A percentile compares a stretch with the other conserved stretches of the same genome.
Conservation (phyloP, 495 filamentous ascomycete genomes). For the Acidomyces sp. region DNA sequence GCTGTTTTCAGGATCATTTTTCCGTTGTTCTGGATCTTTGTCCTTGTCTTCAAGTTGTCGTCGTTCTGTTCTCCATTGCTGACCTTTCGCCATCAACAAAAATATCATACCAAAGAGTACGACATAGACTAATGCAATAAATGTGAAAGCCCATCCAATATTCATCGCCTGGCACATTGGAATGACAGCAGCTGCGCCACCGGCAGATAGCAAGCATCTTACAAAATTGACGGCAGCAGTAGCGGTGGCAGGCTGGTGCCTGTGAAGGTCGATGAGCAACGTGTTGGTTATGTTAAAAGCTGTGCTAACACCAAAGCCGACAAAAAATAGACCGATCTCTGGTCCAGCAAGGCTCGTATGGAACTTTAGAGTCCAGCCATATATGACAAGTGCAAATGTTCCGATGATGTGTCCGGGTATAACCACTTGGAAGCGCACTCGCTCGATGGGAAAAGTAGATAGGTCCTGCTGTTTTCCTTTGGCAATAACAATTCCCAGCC, state of each 20-base stretch:
- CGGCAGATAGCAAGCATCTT: conserved; percentile 28
- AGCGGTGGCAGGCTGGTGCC: conserved; percentile 26
- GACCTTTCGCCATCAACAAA: conserved; percentile 17
- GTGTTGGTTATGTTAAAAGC: conserved; percentile 23
- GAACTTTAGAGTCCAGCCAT: conserved; percentile 23
- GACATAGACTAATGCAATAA: conserved; percentile 15
- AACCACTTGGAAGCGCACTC: conserved; percentile 22
- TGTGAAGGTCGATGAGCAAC: conserved; percentile 28
- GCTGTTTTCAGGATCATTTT: too few relatives aligned
- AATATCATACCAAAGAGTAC: conserved; percentile 16
- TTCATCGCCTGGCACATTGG: conserved; percentile 24
- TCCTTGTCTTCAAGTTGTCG: too few relatives aligned
- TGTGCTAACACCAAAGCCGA: conserved; percentile 20
- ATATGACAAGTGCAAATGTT: conserved; percentile 16
- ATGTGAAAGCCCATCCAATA: conserved; percentile 30
- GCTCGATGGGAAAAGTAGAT: conserved; percentile 23
- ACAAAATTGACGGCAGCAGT: conserved; percentile 27
- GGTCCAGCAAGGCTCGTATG: conserved; percentile 20
- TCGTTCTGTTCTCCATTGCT: conserved; percentile 7
- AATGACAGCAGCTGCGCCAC: conserved; percentile 23
- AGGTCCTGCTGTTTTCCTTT: conserved; percentile 21
- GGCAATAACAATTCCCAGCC: conserved; percentile 12
- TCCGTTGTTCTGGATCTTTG: too few relatives aligned
- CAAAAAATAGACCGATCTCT: conserved; percentile 21
- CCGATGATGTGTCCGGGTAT: conserved; percentile 17